Percentiles rank a stretch among this genome's conserved stretches.
Conservation (phyloP, 208 protist species). For the Zelonia costaricensis region DNA sequence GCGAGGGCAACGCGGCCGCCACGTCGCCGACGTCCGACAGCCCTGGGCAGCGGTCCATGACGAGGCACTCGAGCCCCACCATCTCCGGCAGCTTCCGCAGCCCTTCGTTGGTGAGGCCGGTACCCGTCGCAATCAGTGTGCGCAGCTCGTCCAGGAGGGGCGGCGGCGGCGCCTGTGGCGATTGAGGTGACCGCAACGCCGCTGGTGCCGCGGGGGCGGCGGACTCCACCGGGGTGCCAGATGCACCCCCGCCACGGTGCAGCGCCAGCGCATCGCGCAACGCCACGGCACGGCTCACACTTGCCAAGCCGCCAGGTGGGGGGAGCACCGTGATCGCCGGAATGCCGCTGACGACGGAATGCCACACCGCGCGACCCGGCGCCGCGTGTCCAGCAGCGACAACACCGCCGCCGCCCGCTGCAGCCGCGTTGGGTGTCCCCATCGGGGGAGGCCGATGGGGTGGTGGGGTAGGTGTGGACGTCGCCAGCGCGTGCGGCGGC, state of each 20-base stretch:
- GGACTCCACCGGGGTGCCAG: too few relatives aligned
- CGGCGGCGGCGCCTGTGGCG: neutral
- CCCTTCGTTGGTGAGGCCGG: conserved; percentile 20
- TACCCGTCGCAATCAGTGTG: conserved; percentile 22
- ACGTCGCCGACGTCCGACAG: conserved; percentile 29
- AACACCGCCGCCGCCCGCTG: neutral
- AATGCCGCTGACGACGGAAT: conserved; percentile 19
- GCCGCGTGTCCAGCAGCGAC: neutral
- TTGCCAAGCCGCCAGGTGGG: neutral
- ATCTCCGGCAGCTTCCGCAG: conserved; percentile 9
- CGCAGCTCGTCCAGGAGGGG: conserved; percentile 22
- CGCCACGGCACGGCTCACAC: too few relatives aligned
- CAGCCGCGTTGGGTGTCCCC: too few relatives aligned
- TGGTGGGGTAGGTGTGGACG: too few relatives aligned
- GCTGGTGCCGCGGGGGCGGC: neutral
- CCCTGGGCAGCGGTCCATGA: conserved; percentile 17
- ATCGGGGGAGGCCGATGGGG: too few relatives aligned
- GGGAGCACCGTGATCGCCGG: conserved; percentile 35
- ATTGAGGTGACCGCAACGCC: neutral
- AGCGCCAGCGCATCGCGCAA: too few relatives aligned
- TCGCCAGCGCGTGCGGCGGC: neutral
- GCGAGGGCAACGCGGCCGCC: conserved; percentile 25
- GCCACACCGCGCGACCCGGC: conserved; percentile 6
- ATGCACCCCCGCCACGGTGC: too few relatives aligned
- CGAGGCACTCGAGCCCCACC: conserved; percentile 12